These are phyloP conservation scores for Bipolaris zeicola DNA, from an alignment of 2,329 filamentous ascomycete genomes.

Conservation along the genomic window DNA sequence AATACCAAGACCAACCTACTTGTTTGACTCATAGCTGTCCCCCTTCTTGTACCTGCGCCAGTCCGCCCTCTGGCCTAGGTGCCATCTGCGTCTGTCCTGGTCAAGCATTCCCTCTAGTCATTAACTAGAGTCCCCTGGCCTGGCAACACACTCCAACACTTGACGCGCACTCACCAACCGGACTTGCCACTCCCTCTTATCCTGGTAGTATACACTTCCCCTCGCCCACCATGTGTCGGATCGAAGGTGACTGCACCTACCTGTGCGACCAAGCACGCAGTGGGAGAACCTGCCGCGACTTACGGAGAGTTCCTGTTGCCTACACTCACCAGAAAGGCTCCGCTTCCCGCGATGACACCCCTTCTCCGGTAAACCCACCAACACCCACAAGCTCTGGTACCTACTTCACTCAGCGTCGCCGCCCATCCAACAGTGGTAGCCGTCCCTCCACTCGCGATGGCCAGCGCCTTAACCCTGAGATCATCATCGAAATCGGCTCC, in stretches of 20 bases:
- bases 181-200: too few relatives aligned
- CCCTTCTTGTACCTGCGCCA: conserved; percentile 5
- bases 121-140: neutral
- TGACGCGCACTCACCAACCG: neutral
- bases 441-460: conserved; percentile 37
- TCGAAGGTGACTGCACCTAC: conserved; percentile 35
- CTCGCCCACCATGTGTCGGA: conserved; percentile 37
- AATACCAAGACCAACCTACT: neutral
- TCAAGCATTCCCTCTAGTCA: neutral
- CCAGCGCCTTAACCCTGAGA: conserved; percentile 31
- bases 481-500: conserved; percentile 36
- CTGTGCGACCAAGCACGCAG: conserved; percentile 33
- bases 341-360: conserved; percentile 30
- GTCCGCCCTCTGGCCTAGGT: conserved; percentile 1
- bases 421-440: conserved; percentile 29
- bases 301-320: conserved; percentile 29
- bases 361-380: conserved; percentile 41
- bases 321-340: conserved; percentile 26
- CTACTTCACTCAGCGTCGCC: conserved; percentile 32
- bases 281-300: conserved; percentile 32
- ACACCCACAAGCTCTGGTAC: conserved; percentile 35
- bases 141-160: neutral
- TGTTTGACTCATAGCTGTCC: neutral
- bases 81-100: neutral
- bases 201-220: neutral